Base-by-base conservation (phyloP, 2,329 filamentous ascomycete species). In the Diaporthe capsici region DNA sequence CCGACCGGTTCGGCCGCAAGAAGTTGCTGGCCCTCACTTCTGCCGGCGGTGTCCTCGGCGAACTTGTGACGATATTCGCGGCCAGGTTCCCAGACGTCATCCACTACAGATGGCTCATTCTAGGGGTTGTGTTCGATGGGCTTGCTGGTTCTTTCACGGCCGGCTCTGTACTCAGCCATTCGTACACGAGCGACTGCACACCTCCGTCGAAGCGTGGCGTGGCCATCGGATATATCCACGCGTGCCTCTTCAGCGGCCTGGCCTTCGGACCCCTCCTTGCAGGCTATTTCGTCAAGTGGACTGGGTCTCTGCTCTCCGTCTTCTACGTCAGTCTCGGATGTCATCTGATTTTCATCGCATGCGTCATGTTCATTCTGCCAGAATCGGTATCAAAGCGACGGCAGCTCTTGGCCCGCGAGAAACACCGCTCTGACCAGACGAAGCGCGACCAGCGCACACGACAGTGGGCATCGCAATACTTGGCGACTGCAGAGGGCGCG, bases 161-260 rank as follows among this genome's bases (percentile, higher is more conserved):
- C 0, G 93, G 93, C 39, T 94, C 93, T 61, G 86, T 93, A 28
- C 86, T 98, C 75, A 92, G 92, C 31, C 93, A 97, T 82, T 95
- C 96, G 0, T 99, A 98, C 83, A 93, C 94, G 17, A 93, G 95
- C 55, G 97, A 99, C 83, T 98, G 95, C 84, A 96, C 95, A 0
- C 88, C 94, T 5, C 94, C 95, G 0, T 93, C 94, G 42, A 91
- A 91, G 80, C 92, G 97, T 28, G 94, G 93, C 76, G 94, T 98
- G 10, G 91, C 92, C 6, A 97, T 98, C 83, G 96, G 95, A 9
- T 96, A 96, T 82, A 93, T 98, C 80, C 95, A 98, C 80, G 95
- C 95, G 15, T 95, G 93, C 79, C 87, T 99, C 12, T 98, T 98
- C 83, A 89, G 90, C 2, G 97, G 97, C n/a, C 91, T 98, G 61